phyloP scores from a whole-genome alignment of 2,329 filamentous ascomycete genomes.

The Plenodomus biglobosus region DNA sequence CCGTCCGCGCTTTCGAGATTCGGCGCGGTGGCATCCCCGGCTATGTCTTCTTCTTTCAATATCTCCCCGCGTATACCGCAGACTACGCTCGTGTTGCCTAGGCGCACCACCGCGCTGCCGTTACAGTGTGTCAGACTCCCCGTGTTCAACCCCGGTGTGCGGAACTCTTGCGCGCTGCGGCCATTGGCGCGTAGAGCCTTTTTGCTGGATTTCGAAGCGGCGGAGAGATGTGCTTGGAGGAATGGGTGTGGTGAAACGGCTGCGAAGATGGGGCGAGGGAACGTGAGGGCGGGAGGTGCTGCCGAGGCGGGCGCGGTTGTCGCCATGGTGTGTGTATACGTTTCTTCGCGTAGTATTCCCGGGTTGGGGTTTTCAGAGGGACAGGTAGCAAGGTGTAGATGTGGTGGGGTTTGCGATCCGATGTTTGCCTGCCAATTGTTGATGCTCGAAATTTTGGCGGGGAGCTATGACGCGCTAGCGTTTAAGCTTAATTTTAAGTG shows the following conservation, averaged over 20 bases:
- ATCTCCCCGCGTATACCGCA: conserved; percentile 90
- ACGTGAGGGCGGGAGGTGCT: conserved; percentile 45
- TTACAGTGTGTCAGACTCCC: conserved; percentile 86
- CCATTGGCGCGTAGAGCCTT: conserved; percentile 77
- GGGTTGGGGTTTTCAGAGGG: neutral
- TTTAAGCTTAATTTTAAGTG: conserved; percentile 16
- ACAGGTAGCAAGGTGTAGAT: no score
- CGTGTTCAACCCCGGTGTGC: conserved; percentile 74
- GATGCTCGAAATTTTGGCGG: neutral
- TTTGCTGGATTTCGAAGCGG: conserved; percentile 45
- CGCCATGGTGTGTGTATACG: conserved; percentile 17
- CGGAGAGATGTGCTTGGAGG: conserved; percentile 85
- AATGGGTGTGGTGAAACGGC: conserved; percentile 87
- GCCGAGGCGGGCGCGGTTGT: conserved; percentile 14
- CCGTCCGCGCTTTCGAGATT: conserved; percentile 14
- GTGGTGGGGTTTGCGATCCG: neutral
- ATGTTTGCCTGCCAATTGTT: neutral
- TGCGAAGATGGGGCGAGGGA: conserved; percentile 74
- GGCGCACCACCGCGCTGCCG: conserved; percentile 83
- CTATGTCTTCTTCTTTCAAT: conserved; percentile 72
- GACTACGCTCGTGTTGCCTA: conserved; percentile 91
- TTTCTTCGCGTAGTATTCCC: neutral
- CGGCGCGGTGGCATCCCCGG: conserved; percentile 49
- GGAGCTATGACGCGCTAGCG: neutral
- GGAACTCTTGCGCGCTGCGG: conserved; percentile 68